Conservation (phyloP, 2,329 filamentous ascomycete genomes). For the Rhynchosporium secalis region DNA sequence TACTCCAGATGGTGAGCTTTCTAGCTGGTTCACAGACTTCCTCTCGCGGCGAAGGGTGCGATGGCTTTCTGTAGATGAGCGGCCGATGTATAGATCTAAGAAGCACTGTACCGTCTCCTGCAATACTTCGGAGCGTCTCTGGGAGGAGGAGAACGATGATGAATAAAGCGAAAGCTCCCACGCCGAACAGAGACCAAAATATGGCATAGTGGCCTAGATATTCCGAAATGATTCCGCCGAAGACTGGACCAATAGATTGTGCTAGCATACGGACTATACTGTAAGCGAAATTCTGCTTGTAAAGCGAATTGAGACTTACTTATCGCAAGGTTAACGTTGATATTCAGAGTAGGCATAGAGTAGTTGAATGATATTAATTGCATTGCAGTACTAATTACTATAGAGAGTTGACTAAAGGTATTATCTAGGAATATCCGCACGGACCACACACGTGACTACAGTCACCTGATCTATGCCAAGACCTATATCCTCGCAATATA, state of each 20-base stretch:
- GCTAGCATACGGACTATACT: constrained; percentile 44
- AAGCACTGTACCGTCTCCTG: constrained; percentile 43
- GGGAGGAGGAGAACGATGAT: constrained; percentile 45
- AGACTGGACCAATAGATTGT: constrained; percentile 48
- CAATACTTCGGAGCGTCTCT: constrained; percentile 44
- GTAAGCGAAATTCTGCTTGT: constrained; percentile 8
- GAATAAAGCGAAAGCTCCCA: constrained; percentile 41
- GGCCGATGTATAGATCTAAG: constrained; percentile 45
- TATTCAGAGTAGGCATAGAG: no score
- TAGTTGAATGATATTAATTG: no score
- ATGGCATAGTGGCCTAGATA: constrained; percentile 43
- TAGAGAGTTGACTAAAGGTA: no score
- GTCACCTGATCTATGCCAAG: no score
- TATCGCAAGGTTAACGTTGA: no score
- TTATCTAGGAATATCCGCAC: no score
- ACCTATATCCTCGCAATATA: no score
- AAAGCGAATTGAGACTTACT: constrained; percentile 34
- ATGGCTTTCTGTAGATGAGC: constrained; percentile 39
- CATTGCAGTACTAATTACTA: no score
- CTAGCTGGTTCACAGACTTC: constrained; percentile 20
- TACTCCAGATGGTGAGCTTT: constrained; percentile 40
- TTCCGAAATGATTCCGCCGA: constrained; percentile 42
- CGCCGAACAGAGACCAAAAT: constrained; percentile 45
- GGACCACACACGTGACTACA: no score
- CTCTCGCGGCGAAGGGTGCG: constrained; percentile 9